Evolutionary conservation across 768 basidiomycete species (phyloP).

Genomic region (Mycena latifolia): DNA sequence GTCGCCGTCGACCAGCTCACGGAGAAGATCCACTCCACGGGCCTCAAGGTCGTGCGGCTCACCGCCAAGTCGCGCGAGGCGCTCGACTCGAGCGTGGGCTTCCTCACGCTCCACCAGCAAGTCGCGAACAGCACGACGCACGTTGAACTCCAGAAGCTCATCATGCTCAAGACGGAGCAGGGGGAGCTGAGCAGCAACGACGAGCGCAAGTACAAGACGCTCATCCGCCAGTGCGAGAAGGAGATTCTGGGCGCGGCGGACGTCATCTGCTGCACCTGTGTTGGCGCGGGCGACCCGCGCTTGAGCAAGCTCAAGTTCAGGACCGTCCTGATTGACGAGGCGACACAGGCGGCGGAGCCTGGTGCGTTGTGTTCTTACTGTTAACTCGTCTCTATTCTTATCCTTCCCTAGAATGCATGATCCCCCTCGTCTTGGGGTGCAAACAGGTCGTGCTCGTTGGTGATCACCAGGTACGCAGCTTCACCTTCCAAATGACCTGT

Average conservation of each 20-base stretch:
- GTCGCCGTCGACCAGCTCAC: conserved; percentile 99
- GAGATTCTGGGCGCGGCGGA: conserved; percentile 96
- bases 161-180: conserved; percentile 97
- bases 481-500: conserved; percentile 17
- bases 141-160: conserved; percentile 97
- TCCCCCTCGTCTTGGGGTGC: conserved; percentile 96
- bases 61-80: conserved; percentile 99
- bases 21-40: conserved; percentile 99
- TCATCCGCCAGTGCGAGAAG: conserved; percentile 96
- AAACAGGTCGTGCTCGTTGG: conserved; percentile 99
- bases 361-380: conserved; percentile 61
- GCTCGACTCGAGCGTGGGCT: conserved; percentile 93
- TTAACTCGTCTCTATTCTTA: conserved; percentile 27
- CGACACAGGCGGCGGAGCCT: conserved; percentile 97
- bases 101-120: conserved; percentile 96
- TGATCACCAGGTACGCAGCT: conserved; percentile 75
- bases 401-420: conserved; percentile 90
- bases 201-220: conserved; percentile 97
- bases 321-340: conserved; percentile 98
- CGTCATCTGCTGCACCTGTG: conserved; percentile 98
- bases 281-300: conserved; percentile 96
- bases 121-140: conserved; percentile 97
- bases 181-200: conserved; percentile 97
- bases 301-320: conserved; percentile 98
- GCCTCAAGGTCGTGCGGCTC: conserved; percentile 96